Evolutionary conservation across 495 filamentous ascomycete species (phyloP), one percentile per base, ranked within the genome.

Genomic region (Trichoderma gamsii): DNA sequence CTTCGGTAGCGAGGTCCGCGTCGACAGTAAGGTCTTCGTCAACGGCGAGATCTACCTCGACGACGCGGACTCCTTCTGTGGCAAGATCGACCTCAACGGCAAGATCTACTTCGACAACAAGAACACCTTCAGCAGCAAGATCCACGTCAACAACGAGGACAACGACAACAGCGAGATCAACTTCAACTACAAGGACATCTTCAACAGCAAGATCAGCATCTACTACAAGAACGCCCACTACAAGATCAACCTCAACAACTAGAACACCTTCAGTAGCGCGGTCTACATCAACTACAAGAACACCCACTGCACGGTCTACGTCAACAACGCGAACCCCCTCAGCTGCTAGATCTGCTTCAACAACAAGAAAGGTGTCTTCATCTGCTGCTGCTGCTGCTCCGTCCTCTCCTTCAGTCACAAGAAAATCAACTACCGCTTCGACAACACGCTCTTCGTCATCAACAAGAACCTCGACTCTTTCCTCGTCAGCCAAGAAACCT

Each of bases 361-460:
- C 56, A 27, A 61, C 56, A 25, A 27, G 56, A 29, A 61, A 61
- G 56, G 56, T 32, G 27, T 61, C 56, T 32, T 61, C 56, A 12
- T 61, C 56, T 27, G 2, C 44, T 16, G 49, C 49, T 21, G 49
- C 56, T 2, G 49, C 49, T 21, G 49, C 56, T 2, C 23, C 56
- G 12, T 13, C 56, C 6, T 61, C 56, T 11, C 25, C 56, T 32
- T 61, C 56, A 32, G 11, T 32, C 12, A 61, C 56, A 32, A 18
- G 23, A 21, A 61, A 32, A 61, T 7, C 23, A 21, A 32, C 27
- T 32, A 13, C n/a, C 51, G 7, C 56, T 27, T 61, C 56, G 1
- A 29, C 56, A 7, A 61, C 56, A 1, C 23, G 23, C 8, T 61
- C 56, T 16, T 61, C 56, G 25, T 61, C 56, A 4, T 29, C 56